Conservation (phyloP, 2,329 filamentous ascomycete species). For the Phaeoacremonium minimum region DNA sequence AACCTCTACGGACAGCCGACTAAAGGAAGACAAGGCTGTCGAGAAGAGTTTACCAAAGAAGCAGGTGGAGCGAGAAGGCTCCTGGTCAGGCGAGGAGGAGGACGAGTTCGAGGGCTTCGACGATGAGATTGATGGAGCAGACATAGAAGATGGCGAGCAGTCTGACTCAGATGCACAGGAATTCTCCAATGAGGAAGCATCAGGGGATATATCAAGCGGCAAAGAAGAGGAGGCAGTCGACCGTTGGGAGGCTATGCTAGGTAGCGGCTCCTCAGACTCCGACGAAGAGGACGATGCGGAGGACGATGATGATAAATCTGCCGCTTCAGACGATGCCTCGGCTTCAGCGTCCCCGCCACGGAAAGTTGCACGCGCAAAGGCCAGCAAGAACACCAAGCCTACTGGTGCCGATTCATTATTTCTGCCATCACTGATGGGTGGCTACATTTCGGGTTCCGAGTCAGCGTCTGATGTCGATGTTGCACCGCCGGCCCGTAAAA, state of each 20-base stretch:
- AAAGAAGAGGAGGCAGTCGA: conserved; percentile 24
- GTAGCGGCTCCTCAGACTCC: conserved; percentile 13
- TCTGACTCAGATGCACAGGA: too few species aligned
- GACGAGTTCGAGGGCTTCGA: conserved; percentile 1
- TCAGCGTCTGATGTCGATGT: conserved; percentile 64
- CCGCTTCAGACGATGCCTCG: conserved; percentile 8
- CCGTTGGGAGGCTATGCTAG: conserved; percentile 7
- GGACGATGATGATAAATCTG: conserved; percentile 8
- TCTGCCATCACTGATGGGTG: conserved; percentile 71
- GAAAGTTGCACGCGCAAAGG: conserved; percentile 23
- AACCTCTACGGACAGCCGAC: conserved; percentile 9
- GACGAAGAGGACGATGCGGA: conserved; percentile 12
- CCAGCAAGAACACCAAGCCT: conserved; percentile 15
- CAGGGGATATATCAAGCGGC: conserved; percentile 5
- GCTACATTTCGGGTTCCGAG: conserved; percentile 75
- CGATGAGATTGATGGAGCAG: conserved; percentile 13
- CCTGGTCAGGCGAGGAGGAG: conserved; percentile 20
- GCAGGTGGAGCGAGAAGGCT: conserved; percentile 17
- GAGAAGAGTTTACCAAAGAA: conserved; percentile 16
- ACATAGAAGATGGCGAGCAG: conserved; percentile 17
- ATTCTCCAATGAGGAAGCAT: conserved; percentile 30
- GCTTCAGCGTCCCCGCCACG: conserved; percentile 9
- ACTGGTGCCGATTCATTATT: conserved; percentile 49
- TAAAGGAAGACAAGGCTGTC: conserved; percentile 15
- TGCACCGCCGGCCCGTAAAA: conserved; percentile 58